Conservation (phyloP, 2,329 filamentous ascomycete species). For the Neonectria hederae region DNA sequence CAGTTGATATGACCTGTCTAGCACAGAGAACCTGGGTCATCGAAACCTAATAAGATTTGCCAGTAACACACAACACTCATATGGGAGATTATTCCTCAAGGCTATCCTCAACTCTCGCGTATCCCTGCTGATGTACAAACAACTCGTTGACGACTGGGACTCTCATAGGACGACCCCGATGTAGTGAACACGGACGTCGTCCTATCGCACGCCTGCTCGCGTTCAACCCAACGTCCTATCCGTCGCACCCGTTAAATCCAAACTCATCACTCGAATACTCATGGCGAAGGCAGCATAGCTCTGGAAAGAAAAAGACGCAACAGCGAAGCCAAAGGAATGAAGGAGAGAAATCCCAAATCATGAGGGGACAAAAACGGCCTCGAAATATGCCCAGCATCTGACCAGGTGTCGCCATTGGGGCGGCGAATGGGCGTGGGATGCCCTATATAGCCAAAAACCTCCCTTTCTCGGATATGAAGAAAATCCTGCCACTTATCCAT, state of each 20-base stretch:
- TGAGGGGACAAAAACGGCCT: background rate
- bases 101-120: background rate
- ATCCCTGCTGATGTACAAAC: slow-evolving; percentile 9
- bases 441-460: slow-evolving; percentile 9
- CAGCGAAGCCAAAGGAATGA: slow-evolving; percentile 7
- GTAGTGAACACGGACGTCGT: background rate
- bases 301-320: background rate
- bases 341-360: background rate
- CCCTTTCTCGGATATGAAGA: slow-evolving; percentile 11
- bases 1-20: background rate
- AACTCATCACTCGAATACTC: slow-evolving; percentile 8
- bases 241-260: background rate
- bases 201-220: background rate
- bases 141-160: background rate
- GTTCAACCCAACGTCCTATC: background rate
- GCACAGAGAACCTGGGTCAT: background rate
- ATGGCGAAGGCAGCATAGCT: background rate
- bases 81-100: slow-evolving; percentile 6
- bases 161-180: background rate
- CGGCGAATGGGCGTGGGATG: slow-evolving; percentile 4
- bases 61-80: background rate
- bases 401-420: slow-evolving; percentile 8
- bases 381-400: slow-evolving; percentile 11
- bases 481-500: slow-evolving; percentile 15
- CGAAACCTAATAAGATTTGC: background rate